These are phyloP conservation scores for Aspergillus sergii DNA, from an alignment of 2,329 filamentous ascomycete species.

Conservation along the genomic window DNA sequence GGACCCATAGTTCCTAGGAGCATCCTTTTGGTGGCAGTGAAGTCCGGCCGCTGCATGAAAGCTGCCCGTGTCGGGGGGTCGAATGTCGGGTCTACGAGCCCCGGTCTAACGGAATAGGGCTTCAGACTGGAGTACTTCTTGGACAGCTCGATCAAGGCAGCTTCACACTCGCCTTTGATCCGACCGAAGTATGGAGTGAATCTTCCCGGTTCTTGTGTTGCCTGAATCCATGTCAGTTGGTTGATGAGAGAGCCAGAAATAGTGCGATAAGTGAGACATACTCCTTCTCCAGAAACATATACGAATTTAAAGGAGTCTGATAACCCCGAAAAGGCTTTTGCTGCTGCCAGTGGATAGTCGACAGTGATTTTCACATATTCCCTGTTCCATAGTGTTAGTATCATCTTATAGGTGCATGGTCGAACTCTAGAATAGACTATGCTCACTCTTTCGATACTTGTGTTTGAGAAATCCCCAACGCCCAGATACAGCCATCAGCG, in stretches of 20 bases:
- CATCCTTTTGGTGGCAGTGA: slow-evolving; percentile 25
- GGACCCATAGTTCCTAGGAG: slow-evolving; percentile 16
- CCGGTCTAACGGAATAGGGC: slow-evolving; percentile 62
- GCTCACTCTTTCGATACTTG: slow-evolving; percentile 60
- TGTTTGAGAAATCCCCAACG: slow-evolving; percentile 66
- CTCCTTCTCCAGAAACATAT: slow-evolving; percentile 63
- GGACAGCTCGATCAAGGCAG: slow-evolving; percentile 57
- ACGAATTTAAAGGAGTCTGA: slow-evolving; percentile 67
- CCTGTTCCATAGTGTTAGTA: slow-evolving; percentile 23
- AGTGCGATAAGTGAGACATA: not conserved
- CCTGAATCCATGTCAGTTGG: slow-evolving; percentile 7
- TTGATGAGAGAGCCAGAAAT: not conserved
- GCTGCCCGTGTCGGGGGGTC: slow-evolving; percentile 45
- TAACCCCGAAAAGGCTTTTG: slow-evolving; percentile 59
- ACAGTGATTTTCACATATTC: slow-evolving; percentile 71
- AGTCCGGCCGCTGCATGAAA: slow-evolving; percentile 26
- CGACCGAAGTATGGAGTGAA: slow-evolving; percentile 62
- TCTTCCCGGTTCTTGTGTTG: slow-evolving; percentile 49
- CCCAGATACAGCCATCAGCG: slow-evolving; percentile 73
- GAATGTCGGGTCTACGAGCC: slow-evolving; percentile 55
- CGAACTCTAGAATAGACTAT: not conserved
- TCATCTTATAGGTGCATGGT: too few species aligned
- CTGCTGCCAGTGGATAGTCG: slow-evolving; percentile 66
- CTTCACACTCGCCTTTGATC: slow-evolving; percentile 70
- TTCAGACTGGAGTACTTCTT: slow-evolving; percentile 49